Conservation (phyloP, 495 filamentous ascomycete genomes). For the Neurospora cerealis region DNA sequence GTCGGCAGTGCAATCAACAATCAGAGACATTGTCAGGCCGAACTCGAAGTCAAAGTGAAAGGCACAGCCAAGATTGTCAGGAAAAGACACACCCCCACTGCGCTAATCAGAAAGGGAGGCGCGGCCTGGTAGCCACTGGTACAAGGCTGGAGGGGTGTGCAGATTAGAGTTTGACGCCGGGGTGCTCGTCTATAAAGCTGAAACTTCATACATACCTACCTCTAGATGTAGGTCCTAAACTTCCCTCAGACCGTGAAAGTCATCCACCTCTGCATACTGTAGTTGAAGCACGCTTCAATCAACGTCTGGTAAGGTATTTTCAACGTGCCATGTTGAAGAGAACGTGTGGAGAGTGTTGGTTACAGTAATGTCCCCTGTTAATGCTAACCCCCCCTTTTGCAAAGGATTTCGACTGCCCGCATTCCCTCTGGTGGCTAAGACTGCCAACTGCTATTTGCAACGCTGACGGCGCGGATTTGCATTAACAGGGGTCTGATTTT, state of each 20-base stretch:
- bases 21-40: background rate
- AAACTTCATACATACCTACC: background rate
- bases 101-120: background rate
- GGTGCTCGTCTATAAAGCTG: background rate
- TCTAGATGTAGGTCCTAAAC: too few species aligned
- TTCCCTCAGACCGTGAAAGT: too few species aligned
- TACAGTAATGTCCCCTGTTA: too few species aligned
- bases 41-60: background rate
- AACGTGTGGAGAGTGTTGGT: background rate
- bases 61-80: background rate
- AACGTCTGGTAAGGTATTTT: background rate
- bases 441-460: too few species aligned
- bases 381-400: too few species aligned
- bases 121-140: background rate
- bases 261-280: too few species aligned
- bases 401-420: too few species aligned
- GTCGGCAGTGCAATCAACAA: background rate
- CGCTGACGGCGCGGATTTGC: too few species aligned
- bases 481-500: too few species aligned
- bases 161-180: background rate
- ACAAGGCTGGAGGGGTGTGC: background rate
- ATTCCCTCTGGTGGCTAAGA: too few species aligned
- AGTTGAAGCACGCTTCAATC: too few species aligned
- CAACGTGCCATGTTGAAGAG: background rate
- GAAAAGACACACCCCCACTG: background rate